A percentile compares a stretch with the other conserved stretches of the same genome.
Evolutionary conservation across 2,329 filamentous ascomycete species (phyloP).

Genomic region (Fusarium proliferatum): DNA sequence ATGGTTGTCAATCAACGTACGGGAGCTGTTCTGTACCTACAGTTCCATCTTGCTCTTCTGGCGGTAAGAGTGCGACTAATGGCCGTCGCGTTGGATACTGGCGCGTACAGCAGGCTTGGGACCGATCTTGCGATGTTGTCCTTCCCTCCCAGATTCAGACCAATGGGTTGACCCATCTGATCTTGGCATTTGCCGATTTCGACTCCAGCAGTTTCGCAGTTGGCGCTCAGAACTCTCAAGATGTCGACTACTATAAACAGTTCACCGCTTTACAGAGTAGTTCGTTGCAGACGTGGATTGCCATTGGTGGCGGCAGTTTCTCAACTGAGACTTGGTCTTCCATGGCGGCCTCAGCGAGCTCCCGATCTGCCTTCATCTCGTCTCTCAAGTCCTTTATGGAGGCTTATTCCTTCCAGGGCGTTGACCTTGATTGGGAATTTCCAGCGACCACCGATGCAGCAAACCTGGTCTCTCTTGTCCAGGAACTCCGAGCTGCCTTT

Average conservation of each 20-base stretch:
- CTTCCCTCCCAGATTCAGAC: background rate
- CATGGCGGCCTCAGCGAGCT: background rate
- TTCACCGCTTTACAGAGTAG: background rate
- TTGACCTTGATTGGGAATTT: background rate
- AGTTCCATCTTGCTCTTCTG: background rate
- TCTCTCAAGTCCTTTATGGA: background rate
- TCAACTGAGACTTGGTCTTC: background rate
- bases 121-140: background rate
- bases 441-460: background rate
- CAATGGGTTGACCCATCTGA: background rate
- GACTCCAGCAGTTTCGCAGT: background rate
- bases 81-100: background rate
- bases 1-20: fast-evolving
- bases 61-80: background rate
- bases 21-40: background rate
- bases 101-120: background rate
- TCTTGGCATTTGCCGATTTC: background rate
- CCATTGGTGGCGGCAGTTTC: background rate
- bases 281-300: background rate
- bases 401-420: background rate
- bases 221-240: background rate
- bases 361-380: background rate
- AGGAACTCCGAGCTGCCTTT: background rate
- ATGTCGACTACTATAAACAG: background rate
- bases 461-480: background rate